Conservation (phyloP, 129 eudicot species). For the Artemisia argyi region DNA sequence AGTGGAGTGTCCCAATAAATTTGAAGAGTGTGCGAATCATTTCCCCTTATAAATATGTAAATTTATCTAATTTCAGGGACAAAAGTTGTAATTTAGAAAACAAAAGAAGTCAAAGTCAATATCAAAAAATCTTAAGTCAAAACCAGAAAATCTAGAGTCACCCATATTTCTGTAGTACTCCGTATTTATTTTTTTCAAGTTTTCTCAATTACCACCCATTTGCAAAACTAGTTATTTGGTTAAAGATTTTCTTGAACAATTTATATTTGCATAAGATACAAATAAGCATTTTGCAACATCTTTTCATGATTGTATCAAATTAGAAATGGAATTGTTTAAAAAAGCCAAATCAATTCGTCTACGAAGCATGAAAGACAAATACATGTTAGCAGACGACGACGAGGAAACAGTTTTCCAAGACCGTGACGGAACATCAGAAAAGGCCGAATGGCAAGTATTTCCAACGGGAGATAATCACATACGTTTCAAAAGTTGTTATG, state of each 20-base stretch:
- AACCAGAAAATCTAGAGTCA: constrained; percentile 1
- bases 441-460: constrained; percentile 51
- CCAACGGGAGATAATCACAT: constrained; percentile 33
- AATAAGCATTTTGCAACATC: constrained; percentile 9
- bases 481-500: constrained; percentile 62
- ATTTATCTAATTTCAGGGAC: too few relatives aligned
- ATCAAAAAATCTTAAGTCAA: neutral
- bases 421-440: constrained; percentile 41
- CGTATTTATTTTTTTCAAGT: neutral
- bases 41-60: too few relatives aligned
- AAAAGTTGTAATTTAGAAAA: neutral
- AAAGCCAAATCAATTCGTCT: constrained; percentile 53
- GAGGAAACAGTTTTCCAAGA: constrained; percentile 46
- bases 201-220: neutral
- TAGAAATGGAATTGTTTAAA: constrained; percentile 49
- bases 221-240: constrained; percentile 8
- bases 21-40: too few relatives aligned
- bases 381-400: constrained; percentile 49
- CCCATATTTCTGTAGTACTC: neutral
- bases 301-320: neutral
- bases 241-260: too few relatives aligned
- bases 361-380: constrained; percentile 43
- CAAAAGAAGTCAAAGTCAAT: neutral
- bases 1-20: too few relatives aligned
- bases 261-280: neutral